Conservation (phyloP, 306 rosid genomes). For the Boehmeria nivea region DNA sequence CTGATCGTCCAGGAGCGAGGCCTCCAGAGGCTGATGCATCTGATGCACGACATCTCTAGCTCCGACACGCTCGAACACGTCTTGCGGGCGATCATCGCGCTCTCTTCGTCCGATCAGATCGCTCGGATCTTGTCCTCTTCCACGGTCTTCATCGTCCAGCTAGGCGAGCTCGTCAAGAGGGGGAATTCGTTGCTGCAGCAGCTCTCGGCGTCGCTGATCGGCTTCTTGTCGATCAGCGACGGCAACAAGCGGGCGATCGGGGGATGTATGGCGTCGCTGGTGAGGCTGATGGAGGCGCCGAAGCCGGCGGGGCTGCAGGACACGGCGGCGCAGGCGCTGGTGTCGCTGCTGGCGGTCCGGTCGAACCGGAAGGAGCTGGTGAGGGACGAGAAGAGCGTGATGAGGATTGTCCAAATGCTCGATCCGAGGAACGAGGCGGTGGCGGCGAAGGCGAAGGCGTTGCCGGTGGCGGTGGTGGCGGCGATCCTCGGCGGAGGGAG, state of each 20-base stretch:
- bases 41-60: conserved; percentile 41
- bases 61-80: conserved; percentile 34
- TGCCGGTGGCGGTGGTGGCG: conserved; percentile 32
- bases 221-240: conserved; percentile 31
- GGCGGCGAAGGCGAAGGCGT: conserved; percentile 16
- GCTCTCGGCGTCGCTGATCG: conserved; percentile 39
- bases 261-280: conserved; percentile 41
- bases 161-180: conserved; percentile 42
- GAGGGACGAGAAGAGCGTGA: conserved; percentile 52
- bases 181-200: conserved; percentile 37
- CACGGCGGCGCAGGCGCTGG: conserved; percentile 37
- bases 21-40: conserved; percentile 38
- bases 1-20: conserved; percentile 41
- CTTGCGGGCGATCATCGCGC: conserved; percentile 33
- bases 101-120: conserved; percentile 34
- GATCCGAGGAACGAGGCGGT: conserved; percentile 38
- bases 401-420: conserved; percentile 46
- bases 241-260: conserved; percentile 55
- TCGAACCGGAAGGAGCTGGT: conserved; percentile 48
- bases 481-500: conserved; percentile 41
- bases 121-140: conserved; percentile 37
- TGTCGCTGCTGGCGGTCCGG: conserved; percentile 37
- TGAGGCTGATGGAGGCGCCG: conserved; percentile 54
- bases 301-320: conserved; percentile 50
- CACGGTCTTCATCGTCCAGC: conserved; percentile 32